These are phyloP conservation scores for Penicillium mononematosum DNA, from an alignment of 495 filamentous ascomycete species.

Conservation along the genomic window DNA sequence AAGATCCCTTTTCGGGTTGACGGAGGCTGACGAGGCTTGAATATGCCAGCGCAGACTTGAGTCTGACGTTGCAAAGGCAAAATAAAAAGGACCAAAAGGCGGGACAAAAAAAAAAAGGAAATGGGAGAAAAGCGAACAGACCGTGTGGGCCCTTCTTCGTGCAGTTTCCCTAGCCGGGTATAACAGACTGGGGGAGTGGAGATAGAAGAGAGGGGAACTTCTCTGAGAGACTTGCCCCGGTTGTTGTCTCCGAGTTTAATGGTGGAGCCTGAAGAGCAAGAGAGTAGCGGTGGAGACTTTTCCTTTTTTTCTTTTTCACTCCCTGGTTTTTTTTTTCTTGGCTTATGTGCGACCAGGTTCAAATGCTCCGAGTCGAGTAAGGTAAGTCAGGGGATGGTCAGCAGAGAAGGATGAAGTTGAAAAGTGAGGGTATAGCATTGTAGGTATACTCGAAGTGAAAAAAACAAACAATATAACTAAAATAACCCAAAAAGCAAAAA, in stretches of 20 bases:
- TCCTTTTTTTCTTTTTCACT: not conserved
- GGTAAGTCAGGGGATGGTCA: not conserved
- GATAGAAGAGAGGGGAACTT: not conserved
- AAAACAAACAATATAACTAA: too few species aligned
- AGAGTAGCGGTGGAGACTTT: slow-evolving; percentile 11
- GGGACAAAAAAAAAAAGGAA: not conserved
- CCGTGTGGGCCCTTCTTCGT: slow-evolving; percentile 13
- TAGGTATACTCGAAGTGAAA: too few species aligned
- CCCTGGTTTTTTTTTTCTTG: slow-evolving; percentile 2
- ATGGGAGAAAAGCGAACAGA: slow-evolving; percentile 11
- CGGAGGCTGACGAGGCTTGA: not conserved
- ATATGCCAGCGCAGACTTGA: not conserved
- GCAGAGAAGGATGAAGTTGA: not conserved
- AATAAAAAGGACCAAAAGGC: not conserved
- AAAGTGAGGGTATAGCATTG: not conserved
- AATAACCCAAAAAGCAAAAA: not conserved
- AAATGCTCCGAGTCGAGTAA: slow-evolving; percentile 11
- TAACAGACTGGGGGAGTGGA: slow-evolving; percentile 14
- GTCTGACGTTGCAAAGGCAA: not conserved
- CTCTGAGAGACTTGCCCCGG: slow-evolving; percentile 13
- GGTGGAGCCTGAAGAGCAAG: slow-evolving; percentile 16
- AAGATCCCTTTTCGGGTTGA: slow-evolving; percentile 5
- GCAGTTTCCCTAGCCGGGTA: slow-evolving; percentile 26
- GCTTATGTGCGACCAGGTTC: slow-evolving; percentile 13
- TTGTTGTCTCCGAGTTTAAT: slow-evolving; percentile 22